Evolutionary conservation across 192 early-diverging fungal genomes (phyloP).

Genomic region (Coemansia reversa): DNA sequence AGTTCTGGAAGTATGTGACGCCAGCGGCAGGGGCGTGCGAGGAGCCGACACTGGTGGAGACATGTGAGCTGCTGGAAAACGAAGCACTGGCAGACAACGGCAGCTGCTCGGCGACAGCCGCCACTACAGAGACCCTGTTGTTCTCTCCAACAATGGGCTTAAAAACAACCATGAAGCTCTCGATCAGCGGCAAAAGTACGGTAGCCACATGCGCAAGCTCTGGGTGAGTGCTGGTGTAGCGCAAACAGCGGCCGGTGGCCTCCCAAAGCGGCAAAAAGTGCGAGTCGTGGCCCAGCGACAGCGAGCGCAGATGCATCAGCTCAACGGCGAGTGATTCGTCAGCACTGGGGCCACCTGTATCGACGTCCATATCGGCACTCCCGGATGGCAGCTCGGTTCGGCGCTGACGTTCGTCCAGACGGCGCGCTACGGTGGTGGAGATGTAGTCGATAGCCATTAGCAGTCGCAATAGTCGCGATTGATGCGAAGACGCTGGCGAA

Average conservation of each 20-base stretch:
- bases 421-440: constrained; percentile 43
- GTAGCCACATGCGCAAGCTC: constrained; percentile 90
- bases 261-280: constrained; percentile 74
- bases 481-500: constrained; percentile 80
- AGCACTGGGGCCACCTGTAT: constrained; percentile 1
- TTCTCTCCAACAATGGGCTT: constrained; percentile 75
- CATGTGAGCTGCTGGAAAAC: not conserved
- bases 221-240: constrained; percentile 68
- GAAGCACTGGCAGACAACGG: not conserved
- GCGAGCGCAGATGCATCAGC: constrained; percentile 51
- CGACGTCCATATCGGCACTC: constrained; percentile 21
- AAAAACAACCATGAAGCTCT: constrained; percentile 97
- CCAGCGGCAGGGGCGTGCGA: constrained; percentile 6
- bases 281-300: constrained; percentile 41
- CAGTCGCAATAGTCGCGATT: constrained; percentile 89
- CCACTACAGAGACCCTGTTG: constrained; percentile 7
- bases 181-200: constrained; percentile 89
- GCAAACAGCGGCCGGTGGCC: constrained; percentile 70
- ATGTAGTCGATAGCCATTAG: constrained; percentile 92
- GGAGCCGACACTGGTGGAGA: not conserved
- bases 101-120: constrained; percentile 30
- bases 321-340: constrained; percentile 21
- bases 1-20: constrained; percentile 77
- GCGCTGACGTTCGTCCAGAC: constrained; percentile 42
- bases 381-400: constrained; percentile 24